Percentiles rank a stretch among this genome's conserved stretches.
Conservation (phyloP, 768 basidiomycete genomes). For the Podaxis sp. region DNA sequence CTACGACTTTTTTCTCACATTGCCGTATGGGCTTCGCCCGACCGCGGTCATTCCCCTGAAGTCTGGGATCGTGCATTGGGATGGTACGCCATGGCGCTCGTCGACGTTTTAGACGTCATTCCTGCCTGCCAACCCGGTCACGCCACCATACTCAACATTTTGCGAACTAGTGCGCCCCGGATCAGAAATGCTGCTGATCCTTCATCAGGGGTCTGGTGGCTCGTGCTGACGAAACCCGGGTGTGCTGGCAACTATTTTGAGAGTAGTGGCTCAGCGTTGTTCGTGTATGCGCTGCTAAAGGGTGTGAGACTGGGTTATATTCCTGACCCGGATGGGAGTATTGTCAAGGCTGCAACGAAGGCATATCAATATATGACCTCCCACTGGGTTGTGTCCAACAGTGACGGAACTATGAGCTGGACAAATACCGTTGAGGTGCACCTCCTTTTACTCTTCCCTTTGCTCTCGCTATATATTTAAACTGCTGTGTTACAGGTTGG, state of each 20-base stretch:
- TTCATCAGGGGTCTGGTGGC: slow-evolving; percentile 41
- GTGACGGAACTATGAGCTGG: slow-evolving; percentile 42
- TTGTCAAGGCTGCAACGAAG: slow-evolving; percentile 31
- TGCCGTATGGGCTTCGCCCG: slow-evolving; percentile 38
- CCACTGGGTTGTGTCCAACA: slow-evolving; percentile 36
- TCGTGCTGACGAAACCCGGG: slow-evolving; percentile 43
- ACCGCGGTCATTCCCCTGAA: slow-evolving; percentile 42
- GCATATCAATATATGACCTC: slow-evolving; percentile 36
- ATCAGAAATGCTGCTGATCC: slow-evolving; percentile 35
- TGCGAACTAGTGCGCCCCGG: slow-evolving; percentile 29
- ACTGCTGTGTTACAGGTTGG: slow-evolving; percentile 27
- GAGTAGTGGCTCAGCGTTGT: slow-evolving; percentile 43
- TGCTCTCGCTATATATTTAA: not conserved
- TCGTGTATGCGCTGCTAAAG: slow-evolving; percentile 40
- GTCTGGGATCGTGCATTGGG: slow-evolving; percentile 46
- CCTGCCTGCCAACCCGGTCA: slow-evolving; percentile 27
- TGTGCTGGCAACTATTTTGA: slow-evolving; percentile 43
- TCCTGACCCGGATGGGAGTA: slow-evolving; percentile 31
- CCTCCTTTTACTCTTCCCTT: not conserved
- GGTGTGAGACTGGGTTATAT: slow-evolving; percentile 38
- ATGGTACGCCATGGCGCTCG: slow-evolving; percentile 46
- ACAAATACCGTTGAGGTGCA: slow-evolving; percentile 39
- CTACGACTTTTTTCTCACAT: slow-evolving; percentile 41
- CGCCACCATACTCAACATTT: slow-evolving; percentile 24
- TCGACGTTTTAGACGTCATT: slow-evolving; percentile 37